Conservation (phyloP, 176 grass and related monocot genomes). For the Oryza rufipogon region DNA sequence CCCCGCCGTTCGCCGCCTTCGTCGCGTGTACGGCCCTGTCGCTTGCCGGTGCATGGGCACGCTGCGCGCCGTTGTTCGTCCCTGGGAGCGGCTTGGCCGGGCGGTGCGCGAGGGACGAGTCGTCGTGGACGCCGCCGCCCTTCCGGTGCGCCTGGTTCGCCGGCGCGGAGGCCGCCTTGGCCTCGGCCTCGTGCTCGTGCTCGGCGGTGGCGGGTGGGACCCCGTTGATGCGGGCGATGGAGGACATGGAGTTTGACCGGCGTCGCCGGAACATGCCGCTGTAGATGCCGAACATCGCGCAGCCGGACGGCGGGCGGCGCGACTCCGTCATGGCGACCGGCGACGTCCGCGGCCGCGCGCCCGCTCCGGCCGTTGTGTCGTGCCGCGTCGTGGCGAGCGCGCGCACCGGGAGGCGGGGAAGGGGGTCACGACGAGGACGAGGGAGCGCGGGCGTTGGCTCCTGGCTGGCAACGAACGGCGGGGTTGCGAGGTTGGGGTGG, state of each 20-base stretch:
- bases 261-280: slow-evolving; percentile 72
- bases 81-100: background rate
- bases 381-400: slow-evolving; percentile 10
- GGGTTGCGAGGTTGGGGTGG: slow-evolving; percentile 1
- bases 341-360: slow-evolving; percentile 29
- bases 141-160: slow-evolving; percentile 24
- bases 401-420: background rate
- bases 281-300: slow-evolving; percentile 75
- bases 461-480: slow-evolving; percentile 44
- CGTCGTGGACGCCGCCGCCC: slow-evolving; percentile 22
- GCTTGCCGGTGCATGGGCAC: background rate
- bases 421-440: background rate
- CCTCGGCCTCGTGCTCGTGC: background rate
- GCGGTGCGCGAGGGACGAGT: slow-evolving; percentile 44
- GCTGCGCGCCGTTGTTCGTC: slow-evolving; percentile 13
- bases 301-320: slow-evolving; percentile 64
- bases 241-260: slow-evolving; percentile 63
- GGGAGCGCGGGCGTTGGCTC: slow-evolving; percentile 25
- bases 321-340: slow-evolving; percentile 56
- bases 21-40: background rate
- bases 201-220: background rate
- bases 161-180: slow-evolving; percentile 4
- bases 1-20: slow-evolving; percentile 27
- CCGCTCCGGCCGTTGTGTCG: slow-evolving; percentile 21
- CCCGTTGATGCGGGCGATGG: slow-evolving; percentile 50